Evolutionary conservation across 345 rosid species (phyloP).

Genomic region (Anastatica hierochuntica): DNA sequence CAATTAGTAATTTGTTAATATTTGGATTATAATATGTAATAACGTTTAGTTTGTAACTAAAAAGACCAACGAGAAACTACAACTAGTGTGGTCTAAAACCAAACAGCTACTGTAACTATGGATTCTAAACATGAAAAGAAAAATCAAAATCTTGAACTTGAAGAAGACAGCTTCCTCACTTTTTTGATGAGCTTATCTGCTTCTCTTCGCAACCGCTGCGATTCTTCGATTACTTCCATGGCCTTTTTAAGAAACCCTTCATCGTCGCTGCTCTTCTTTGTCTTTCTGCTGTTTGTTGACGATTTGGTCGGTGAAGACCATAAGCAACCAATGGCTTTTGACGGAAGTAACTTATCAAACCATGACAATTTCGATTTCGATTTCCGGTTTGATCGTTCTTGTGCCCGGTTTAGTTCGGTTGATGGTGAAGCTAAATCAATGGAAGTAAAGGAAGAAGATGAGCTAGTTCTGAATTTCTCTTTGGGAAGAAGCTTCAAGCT

Average conservation of each 20-base stretch:
- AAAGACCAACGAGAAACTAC: no score
- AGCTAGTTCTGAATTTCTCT: constrained; percentile 15
- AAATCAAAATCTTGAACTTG: no score
- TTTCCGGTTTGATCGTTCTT: not conserved
- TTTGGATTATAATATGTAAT: no score
- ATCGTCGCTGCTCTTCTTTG: constrained; percentile 13
- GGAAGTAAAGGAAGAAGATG: constrained; percentile 14
- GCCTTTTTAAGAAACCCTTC: constrained; percentile 33
- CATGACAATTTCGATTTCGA: constrained; percentile 15
- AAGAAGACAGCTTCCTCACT: not conserved
- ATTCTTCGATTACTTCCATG: constrained; percentile 38
- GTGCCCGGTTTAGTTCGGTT: not conserved
- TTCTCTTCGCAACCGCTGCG: constrained; percentile 44
- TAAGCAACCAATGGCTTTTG: constrained; percentile 44
- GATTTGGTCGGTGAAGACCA: constrained; percentile 39
- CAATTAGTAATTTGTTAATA: no score
- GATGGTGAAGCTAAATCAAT: not conserved
- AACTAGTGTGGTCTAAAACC: not conserved
- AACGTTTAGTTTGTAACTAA: no score
- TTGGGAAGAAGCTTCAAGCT: not conserved
- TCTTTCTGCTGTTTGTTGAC: constrained; percentile 21
- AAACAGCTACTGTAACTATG: no score
- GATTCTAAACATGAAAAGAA: no score
- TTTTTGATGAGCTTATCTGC: constrained; percentile 39
- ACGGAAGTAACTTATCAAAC: constrained; percentile 36